Conservation (phyloP, 805 yeast species). For the Lachancea nothofagi region DNA sequence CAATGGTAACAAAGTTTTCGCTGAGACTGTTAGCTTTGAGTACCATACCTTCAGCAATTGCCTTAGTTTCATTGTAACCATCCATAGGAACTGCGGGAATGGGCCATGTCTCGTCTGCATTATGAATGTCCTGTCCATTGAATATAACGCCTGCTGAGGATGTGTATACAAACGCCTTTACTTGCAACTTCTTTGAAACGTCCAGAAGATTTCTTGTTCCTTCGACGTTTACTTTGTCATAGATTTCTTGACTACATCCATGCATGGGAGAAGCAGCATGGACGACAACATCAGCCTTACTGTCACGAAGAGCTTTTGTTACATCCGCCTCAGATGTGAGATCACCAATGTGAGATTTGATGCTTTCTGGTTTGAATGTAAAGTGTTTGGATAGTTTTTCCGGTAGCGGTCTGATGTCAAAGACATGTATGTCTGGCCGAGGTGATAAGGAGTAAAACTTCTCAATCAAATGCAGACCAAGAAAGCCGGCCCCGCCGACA, state of each 20-base stretch:
- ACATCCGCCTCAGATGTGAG: slow-evolving; percentile 72
- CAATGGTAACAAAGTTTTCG: slow-evolving; percentile 63
- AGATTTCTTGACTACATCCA: slow-evolving; percentile 74
- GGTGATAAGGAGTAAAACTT: slow-evolving; percentile 67
- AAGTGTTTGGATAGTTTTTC: slow-evolving; percentile 63
- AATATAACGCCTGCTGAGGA: slow-evolving; percentile 97
- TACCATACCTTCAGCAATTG: slow-evolving; percentile 80
- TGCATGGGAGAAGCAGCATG: slow-evolving; percentile 97
- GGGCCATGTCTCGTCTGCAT: slow-evolving; percentile 94
- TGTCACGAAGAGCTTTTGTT: slow-evolving; percentile 48
- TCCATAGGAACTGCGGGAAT: slow-evolving; percentile 92
- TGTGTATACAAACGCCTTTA: slow-evolving; percentile 78
- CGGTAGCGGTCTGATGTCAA: slow-evolving; percentile 88
- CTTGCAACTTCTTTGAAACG: slow-evolving; percentile 47
- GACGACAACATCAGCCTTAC: slow-evolving; percentile 70
- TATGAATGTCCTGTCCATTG: slow-evolving; percentile 86
- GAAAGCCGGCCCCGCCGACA: slow-evolving; percentile 94
- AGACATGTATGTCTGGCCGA: slow-evolving; percentile 71
- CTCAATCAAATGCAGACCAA: slow-evolving; percentile 86
- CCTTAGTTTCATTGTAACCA: slow-evolving; percentile 93
- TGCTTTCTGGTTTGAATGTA: slow-evolving; percentile 57
- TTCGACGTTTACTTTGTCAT: slow-evolving; percentile 82
- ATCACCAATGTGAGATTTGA: slow-evolving; percentile 74
- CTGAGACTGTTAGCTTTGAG: slow-evolving; percentile 61
- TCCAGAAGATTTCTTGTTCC: slow-evolving; percentile 77